Evolutionary conservation across 1,284 basidiomycete genomes (phyloP).

Genomic region (Puccinia sorghi): DNA sequence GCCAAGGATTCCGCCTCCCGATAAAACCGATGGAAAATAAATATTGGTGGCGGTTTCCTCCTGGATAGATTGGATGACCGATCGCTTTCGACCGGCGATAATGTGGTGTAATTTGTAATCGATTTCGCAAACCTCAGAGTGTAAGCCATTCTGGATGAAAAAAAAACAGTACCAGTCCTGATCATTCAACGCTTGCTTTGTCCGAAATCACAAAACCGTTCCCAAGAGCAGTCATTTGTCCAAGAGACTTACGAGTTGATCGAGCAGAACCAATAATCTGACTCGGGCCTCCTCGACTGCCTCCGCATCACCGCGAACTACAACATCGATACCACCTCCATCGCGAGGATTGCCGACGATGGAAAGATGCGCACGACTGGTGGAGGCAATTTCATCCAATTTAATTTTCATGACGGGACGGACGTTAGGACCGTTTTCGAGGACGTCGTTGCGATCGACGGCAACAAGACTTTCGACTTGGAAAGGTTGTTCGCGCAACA

Average conservation of each 20-base stretch:
- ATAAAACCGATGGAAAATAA: constrained; percentile 86
- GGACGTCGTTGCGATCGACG: constrained; percentile 85
- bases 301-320: constrained; percentile 80
- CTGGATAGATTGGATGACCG: constrained; percentile 84
- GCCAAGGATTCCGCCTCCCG: constrained; percentile 70
- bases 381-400: constrained; percentile 86
- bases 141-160: constrained; percentile 71
- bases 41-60: constrained; percentile 97
- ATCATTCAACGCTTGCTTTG: background rate
- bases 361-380: constrained; percentile 82
- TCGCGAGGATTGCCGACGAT: constrained; percentile 65
- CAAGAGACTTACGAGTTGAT: constrained; percentile 74
- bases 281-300: constrained; percentile 88
- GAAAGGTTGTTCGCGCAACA: constrained; percentile 84
- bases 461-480: constrained; percentile 78
- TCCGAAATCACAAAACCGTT: too few species aligned
- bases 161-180: background rate
- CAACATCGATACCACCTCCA: constrained; percentile 86
- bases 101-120: constrained; percentile 93
- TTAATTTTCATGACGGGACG: constrained; percentile 82
- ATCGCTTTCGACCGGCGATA: constrained; percentile 84
- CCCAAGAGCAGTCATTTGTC: too few species aligned
- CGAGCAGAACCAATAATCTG: constrained; percentile 85
- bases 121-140: constrained; percentile 86
- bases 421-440: constrained; percentile 80